Base-by-base conservation (phyloP, 2,329 filamentous ascomycete species). In the Penicillium psychrosexuale region DNA sequence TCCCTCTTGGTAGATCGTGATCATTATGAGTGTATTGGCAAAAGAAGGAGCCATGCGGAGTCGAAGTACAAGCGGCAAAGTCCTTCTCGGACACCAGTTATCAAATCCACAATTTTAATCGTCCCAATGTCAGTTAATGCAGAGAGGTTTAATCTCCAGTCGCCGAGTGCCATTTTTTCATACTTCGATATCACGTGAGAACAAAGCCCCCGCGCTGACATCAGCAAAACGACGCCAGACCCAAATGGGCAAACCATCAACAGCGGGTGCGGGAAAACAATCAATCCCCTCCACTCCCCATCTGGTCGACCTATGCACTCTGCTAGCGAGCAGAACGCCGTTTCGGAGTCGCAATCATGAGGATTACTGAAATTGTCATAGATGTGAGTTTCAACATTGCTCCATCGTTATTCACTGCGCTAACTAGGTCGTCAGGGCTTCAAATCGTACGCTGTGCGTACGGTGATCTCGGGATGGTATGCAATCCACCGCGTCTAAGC, bases 391-490 rank as follows among this genome's bases (percentile, higher is more conserved):
- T 11, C 33, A 4, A 37, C 11, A 13, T 36, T 43, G 2, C 6
- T 33, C 42, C 4, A 17, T 19, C 3, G 22, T 9, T 19, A 47
- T 37, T 40, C 4, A 28, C 40, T 22, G 42, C 50, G 48, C 62
- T 64, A 59, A 67, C 57, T 59, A 17, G 6, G 37, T 33, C 38
- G 33, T 48, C 57, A 75, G 74, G 76, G 76, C 61, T 78, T 78
- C 62, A 79, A 79, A 75, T 78, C 76, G 63, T 79, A 79, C 68
- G 76, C 76, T 55, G 75, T 77, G 65, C 75, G 76, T 65, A 79
- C 77, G 55, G 77, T 79, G 51, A 77, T 79, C 60, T 77, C 75
- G 62, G 76, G 75, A 72, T 79, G 77, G 74, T 76, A 71, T 63
- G 74, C 55, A 57, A 39, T 42, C 36, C 44, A 34, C 13, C 22